A percentile compares a stretch with the other conserved stretches of the same genome.
phyloP scores from a whole-genome alignment of 2,329 filamentous ascomycete genomes.

The Fonsecaea multimorphosa region DNA sequence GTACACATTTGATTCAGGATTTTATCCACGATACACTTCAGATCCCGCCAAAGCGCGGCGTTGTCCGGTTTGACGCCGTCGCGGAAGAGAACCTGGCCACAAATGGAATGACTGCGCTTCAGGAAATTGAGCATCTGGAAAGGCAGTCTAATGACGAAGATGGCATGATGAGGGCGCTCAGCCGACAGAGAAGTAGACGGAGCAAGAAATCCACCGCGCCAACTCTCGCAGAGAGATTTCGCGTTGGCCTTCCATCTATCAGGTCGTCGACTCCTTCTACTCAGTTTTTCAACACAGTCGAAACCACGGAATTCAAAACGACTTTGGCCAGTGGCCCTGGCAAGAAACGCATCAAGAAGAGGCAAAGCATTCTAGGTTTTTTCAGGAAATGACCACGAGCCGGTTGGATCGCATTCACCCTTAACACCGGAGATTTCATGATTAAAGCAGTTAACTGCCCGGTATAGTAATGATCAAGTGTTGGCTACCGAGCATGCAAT shows the following conservation, averaged over 20 bases:
- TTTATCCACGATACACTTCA: conserved; percentile 74
- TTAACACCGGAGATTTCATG: neutral
- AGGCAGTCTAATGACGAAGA: conserved; percentile 52
- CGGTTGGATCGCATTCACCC: conserved; percentile 1
- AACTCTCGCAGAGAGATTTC: conserved; percentile 28
- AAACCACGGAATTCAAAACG: conserved; percentile 29
- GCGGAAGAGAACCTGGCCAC: conserved; percentile 74
- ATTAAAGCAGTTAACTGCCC: neutral
- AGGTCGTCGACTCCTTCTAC: conserved; percentile 33
- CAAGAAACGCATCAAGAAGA: conserved; percentile 36
- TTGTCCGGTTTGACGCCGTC: conserved; percentile 74
- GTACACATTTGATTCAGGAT: conserved; percentile 76
- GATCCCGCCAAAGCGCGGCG: conserved; percentile 69
- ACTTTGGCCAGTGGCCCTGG: conserved; percentile 24
- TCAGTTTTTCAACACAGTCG: conserved; percentile 23
- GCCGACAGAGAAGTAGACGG: conserved; percentile 43
- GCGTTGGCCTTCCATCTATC: conserved; percentile 29
- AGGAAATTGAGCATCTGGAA: conserved; percentile 68
- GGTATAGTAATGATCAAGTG: conserved; percentile 14
- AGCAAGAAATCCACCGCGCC: conserved; percentile 39
- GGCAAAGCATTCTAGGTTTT: conserved; percentile 40
- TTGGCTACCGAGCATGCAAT: conserved; percentile 13
- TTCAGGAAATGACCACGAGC: conserved; percentile 34
- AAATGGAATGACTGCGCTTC: conserved; percentile 71
- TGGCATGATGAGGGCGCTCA: conserved; percentile 48